Conservation (phyloP, 306 rosid genomes). For the Vigna angularis region DNA sequence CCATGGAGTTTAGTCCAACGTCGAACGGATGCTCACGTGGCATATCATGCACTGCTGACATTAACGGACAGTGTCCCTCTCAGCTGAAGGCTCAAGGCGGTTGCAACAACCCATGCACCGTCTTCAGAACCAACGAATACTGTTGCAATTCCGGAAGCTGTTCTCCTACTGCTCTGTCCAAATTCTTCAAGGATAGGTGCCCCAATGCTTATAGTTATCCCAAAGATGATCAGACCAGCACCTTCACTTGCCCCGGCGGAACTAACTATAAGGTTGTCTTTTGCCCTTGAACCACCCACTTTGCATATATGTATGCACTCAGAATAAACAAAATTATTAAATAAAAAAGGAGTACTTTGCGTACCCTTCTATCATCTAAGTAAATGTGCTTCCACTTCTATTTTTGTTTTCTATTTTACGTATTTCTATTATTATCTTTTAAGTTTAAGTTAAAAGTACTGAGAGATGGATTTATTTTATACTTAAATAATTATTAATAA, state of each 20-base stretch:
- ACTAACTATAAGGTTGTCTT: constrained; percentile 51
- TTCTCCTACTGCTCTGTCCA: constrained; percentile 39
- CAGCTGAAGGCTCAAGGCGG: constrained; percentile 49
- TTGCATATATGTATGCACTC: no score
- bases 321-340: no score
- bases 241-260: constrained; percentile 50
- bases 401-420: no score
- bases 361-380: no score
- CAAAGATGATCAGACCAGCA: constrained; percentile 49
- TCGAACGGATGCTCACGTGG: constrained; percentile 40
- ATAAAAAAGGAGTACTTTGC: no score
- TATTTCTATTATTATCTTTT: no score
- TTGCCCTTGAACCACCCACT: constrained; percentile 39
- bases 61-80: constrained; percentile 55
- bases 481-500: no score
- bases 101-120: constrained; percentile 59
- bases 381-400: no score
- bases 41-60: constrained; percentile 45
- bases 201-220: constrained; percentile 54
- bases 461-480: no score
- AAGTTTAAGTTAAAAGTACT: no score
- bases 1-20: constrained; percentile 51
- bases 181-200: constrained; percentile 52
- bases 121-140: constrained; percentile 41
- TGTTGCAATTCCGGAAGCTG: constrained; percentile 54